Base-by-base conservation (phyloP, 352 stramenopile genomes). In the Phytopythium chamaehyphon region DNA sequence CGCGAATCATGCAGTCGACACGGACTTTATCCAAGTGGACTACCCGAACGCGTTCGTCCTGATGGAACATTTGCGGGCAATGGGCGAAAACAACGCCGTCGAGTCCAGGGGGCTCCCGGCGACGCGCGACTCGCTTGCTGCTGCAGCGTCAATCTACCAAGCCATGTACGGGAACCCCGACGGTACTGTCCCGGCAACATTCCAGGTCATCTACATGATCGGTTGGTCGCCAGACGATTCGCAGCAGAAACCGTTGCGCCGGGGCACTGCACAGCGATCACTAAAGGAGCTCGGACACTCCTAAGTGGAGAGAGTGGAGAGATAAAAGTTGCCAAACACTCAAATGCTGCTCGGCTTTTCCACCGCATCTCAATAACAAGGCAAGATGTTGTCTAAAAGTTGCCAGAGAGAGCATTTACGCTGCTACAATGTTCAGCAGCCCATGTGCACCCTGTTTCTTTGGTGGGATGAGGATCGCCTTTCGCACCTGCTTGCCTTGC, bases 201-300 rank as follows among this genome's bases (percentile, higher is more conserved):
- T 98, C 54, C 92, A 99, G 69, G 73, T 95, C 26, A 97, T 99
- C 36, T 99, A 98, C 77, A 96, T 98, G 55, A 99, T 99, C 69
- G 97, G 96, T 40, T 99, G 96, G 96, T 96, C 92, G 38, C 95
- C 95, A 11, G 87, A 99, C 71, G 77, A 87, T 21, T 97, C 88
- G 28, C 96, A 99, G 70, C 96, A 90, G 56, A 78, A 97, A 61
- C 95, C 97, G 0, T 69, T 95, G 61, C 74, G 73, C 46, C 80
- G 88, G 8, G 90, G 89, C 18, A 81, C 81, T 1, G 85, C 86
- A 1, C 69, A 90, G 57, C 66, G 72, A 33, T 95, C 84, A 15
- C 66, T 95, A 47, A 88, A 91, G 54, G 76, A 95, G 47, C 64
- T 93, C 6, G 66, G 71, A 0, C 64, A 69, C 21, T 39, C 59